Base-by-base conservation (phyloP, 257 asterid species). In the Primulina tabacum region DNA sequence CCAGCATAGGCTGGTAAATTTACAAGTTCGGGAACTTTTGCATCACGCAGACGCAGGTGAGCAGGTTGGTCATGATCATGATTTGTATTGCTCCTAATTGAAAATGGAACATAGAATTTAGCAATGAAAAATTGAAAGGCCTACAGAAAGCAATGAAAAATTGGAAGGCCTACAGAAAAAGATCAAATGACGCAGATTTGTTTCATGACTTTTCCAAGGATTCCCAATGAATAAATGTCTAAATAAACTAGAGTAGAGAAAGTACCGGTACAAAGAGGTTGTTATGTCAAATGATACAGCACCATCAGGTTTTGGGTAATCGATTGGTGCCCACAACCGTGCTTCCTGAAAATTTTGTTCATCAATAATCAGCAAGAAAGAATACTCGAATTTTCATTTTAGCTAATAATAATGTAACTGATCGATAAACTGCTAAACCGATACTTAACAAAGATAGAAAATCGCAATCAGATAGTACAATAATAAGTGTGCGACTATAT, bases 41-140 rank as follows among this genome's bases (percentile, higher is more conserved):
- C 85, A 77, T 93, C 92, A 76, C 37, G 85, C 84, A 93, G 64
- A 64, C 74, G 89, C 81, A 93, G 99, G 79, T 93, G 99, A 78
- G 91, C 75, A 52, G 96, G 99, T 74, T 93, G 97, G 78, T 93
- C 94, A 60, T 93, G 97, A 79, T 90, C 90, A 35, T 93, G 99
- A 87, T 90, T 90, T 65, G 99, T 93, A 58, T 85, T 89, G 85
- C 97, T 93, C 99, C 99, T 93, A 75, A 65, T 70, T 65, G 60
- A 68, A 8, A 62, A 70, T 28, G 18, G 66, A 32, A 71, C 47
- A 34, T 57, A 37, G 62, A 71, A 73, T 12, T 38, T 2, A 52
- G 56, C 24, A 21, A 65, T 40, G 50, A 55, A 7, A 47, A 4
- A 65, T 37, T 9, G 24, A 50, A 33, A 62, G 62, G 53, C 24